A percentile compares a stretch with the other conserved stretches of the same genome.
Conservation (phyloP, 768 basidiomycete species). For the Suillus alpinus region DNA sequence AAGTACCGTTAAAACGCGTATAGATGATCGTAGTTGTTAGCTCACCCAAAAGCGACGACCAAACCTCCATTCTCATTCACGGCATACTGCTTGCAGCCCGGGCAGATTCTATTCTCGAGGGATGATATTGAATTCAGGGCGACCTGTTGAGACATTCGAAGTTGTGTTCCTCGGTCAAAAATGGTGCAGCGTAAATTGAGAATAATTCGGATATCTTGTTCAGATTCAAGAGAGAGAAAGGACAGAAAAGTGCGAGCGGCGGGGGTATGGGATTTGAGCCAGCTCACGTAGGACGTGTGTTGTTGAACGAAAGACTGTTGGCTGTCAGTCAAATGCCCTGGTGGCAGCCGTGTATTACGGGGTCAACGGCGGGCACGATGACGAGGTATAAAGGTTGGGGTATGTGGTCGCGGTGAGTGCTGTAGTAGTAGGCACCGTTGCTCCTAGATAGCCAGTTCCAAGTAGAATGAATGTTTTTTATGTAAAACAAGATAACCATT, state of each 20-base stretch:
- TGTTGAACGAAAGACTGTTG: background rate
- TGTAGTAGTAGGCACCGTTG: background rate
- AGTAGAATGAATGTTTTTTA: slow-evolving; percentile 3
- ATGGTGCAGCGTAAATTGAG: slow-evolving; percentile 4
- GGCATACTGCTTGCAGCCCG: slow-evolving; percentile 79
- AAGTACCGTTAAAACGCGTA: background rate
- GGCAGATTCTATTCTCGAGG: slow-evolving; percentile 64
- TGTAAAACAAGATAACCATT: slow-evolving; percentile 8
- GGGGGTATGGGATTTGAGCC: slow-evolving; percentile 7
- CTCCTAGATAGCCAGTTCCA: slow-evolving; percentile 1
- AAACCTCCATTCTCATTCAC: slow-evolving; percentile 80
- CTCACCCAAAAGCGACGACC: slow-evolving; percentile 95
- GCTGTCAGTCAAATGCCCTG: background rate
- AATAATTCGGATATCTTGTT: background rate
- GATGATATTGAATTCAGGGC: slow-evolving; percentile 13
- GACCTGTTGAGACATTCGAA: slow-evolving; percentile 16
- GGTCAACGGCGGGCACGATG: background rate
- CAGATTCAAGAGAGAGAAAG: background rate
- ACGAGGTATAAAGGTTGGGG: background rate
- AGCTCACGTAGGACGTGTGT: slow-evolving; percentile 5
- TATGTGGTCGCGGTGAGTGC: background rate
- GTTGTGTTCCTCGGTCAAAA: background rate
- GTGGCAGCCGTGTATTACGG: background rate
- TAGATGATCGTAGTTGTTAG: slow-evolving; percentile 15
- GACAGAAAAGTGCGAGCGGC: slow-evolving; percentile 1